Evolutionary conservation across 2,329 filamentous ascomycete genomes (phyloP), one percentile per base, ranked within the genome.

Genomic region (Botrytis tulipae): DNA sequence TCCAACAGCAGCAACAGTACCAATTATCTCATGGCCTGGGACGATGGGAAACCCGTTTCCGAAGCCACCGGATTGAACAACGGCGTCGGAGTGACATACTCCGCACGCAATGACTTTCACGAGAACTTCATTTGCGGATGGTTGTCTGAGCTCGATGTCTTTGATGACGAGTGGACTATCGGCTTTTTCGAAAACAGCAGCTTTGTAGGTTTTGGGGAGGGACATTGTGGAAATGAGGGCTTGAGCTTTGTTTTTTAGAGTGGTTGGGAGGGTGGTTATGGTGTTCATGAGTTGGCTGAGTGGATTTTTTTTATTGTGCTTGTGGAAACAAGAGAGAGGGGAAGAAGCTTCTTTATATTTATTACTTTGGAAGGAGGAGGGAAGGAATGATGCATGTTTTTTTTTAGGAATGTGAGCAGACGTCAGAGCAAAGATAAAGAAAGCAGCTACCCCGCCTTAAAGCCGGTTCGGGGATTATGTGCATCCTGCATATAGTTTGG

Each of bases 71-170:
- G 79, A 65, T 68, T 85, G 83, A 1, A 87, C 81, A 8, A 62
- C 67, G 7, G 65, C 75, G 77, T 94, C 92, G 0, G 86, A 87
- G 80, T 90, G 90, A 81, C 92, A 94, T 67, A 95, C 87, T 61
- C 92, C 92, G 77, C 90, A 93, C 9, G 92, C 92, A 14, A 90
- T 83, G 4, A 93, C 87, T 80, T 93, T 93, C 81, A 93, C 86
- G 40, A 94, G 86, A 4, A 94, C 83, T 78, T 93, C 85, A 29
- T 87, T 86, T 0, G 84, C 80, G 10, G 85, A 82, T 1, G 91
- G 91, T 48, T 84, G 80, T 74, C 86, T 84, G 59, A 94, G 84
- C 29, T 86, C 84, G 6, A 91, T 79, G 4, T 93, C 87, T 76
- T 89, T 86, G 75, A 94, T 83, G 3, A 82, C 82, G 76, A 92